Evolutionary conservation across 2,329 filamentous ascomycete species (phyloP), one percentile per base, ranked within the genome.

Genomic region (Malbranchea cinnamomea): DNA sequence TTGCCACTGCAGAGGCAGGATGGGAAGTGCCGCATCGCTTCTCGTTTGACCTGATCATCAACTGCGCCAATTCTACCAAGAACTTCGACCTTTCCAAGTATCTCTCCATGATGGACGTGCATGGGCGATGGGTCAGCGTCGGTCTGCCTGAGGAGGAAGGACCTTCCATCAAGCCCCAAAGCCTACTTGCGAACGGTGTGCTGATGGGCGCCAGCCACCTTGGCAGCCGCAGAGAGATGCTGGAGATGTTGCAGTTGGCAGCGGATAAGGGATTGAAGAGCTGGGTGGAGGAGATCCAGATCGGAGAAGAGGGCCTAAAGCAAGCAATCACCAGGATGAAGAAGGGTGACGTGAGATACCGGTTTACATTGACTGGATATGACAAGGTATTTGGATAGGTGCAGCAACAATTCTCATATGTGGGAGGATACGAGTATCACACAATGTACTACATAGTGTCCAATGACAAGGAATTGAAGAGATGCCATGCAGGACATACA

Each of bases 101-200:
- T 60, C 70, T 91, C 46, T 71, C 68, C 37, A 68, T 84, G 45
- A 68, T 91, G 50, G 83, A 87, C 56, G 74, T 87, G 34, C 79
- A 84, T 58, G 80, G 78, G 35, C 69, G 67, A 48, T 89, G 79
- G 71, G 71, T 87, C 52, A 79, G 69, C 45, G 78, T 87, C 31
- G 81, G 80, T 23, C 64, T 89, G 47, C 81, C 81, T 3, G 79
- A 84, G 49, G 77, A 81, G 37, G 72, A 76, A 25, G 71, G 81
- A 7, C 71, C 80, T 34, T 57, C 64, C 32, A 65, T 89, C 41
- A 74, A 71, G 57, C 75, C 78, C 29, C 78, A 84, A 62, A 71
- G 72, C 48, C 77, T 92, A 46, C 65, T 81, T 36, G 55, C 55
- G 40, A 91, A 87, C 56, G 82, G 82, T 23, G 53, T 70, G 51